Base-by-base conservation (phyloP, 805 yeast genomes). In the Yarrowia porcina region DNA sequence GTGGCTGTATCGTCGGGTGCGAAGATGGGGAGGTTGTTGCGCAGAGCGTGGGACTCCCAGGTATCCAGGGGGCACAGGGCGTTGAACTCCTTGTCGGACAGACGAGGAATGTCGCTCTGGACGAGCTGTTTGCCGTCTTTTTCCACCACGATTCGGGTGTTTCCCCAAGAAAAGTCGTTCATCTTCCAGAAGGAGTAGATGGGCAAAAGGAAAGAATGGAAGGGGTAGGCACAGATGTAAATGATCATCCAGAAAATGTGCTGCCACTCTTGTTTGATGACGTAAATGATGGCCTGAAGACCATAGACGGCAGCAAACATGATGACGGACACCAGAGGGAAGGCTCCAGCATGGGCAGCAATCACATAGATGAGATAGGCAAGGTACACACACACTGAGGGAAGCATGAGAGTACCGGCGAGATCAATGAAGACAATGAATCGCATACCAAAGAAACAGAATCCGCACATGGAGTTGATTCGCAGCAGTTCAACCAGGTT, bases 121-220 rank as follows among this genome's bases (percentile, higher is more conserved):
- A 76, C 71, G 11, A 72, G 69, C 64, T 81, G 83, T 60, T 75
- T 79, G 44, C 83, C 84, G 66, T 79, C 81, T 65, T 78, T 79
- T 61, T 79, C 86, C 21, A 82, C 85, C 4, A 83, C 83, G 17
- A 79, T 73, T 71, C 88, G 80, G 13, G 88, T 83, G 66, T 83
- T 84, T 68, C 88, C 88, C 88, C 88, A 83, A 66, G 82, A 74
- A 71, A 83, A 83, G 71, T 83, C 83, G 69, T 83, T 87, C 76
- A 83, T 83, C 66, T 84, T 82, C 88, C 88, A 83, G 74, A 77
- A 83, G 4, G 87, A 80, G 71, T 83, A 83, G 42, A 78, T 73
- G 6, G 88, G 88, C 63, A 83, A 75, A 17, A 83, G 79, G 71
- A 83, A 83, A 67, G 84, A 83, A 78, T 86, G 85, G 66, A 83